A percentile compares a stretch with the other conserved stretches of the same genome.
Conservation (phyloP, 805 yeast species). For the Wickerhamomyces bisporus region DNA sequence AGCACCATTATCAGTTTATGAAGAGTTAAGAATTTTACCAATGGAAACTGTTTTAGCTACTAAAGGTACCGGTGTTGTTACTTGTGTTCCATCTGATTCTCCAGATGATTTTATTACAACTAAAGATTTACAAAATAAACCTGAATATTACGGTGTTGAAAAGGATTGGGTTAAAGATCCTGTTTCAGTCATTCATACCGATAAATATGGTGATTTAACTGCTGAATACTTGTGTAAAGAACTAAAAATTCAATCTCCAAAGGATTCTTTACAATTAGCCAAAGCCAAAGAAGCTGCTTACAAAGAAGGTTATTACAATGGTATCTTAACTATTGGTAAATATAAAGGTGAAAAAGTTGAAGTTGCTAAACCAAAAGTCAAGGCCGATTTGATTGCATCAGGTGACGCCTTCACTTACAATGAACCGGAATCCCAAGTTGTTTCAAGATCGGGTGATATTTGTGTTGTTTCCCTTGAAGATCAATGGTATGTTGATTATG, state of each 20-base stretch:
- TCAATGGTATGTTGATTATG: conserved; percentile 97
- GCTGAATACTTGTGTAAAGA: conserved; percentile 83
- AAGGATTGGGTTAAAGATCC: conserved; percentile 83
- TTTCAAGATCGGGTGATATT: conserved; percentile 94
- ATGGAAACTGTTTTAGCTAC: conserved; percentile 95
- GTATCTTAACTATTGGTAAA: conserved; percentile 72
- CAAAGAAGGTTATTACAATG: conserved; percentile 94
- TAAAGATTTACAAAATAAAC: conserved; percentile 77
- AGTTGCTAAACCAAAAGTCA: conserved; percentile 82
- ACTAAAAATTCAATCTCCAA: conserved; percentile 90
- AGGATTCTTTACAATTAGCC: conserved; percentile 80
- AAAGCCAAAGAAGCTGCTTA: conserved; percentile 92
- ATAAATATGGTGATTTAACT: conserved; percentile 80
- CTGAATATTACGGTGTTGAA: conserved; percentile 83
- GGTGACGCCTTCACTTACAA: conserved; percentile 85
- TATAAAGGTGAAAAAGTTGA: conserved; percentile 89
- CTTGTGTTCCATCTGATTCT: conserved; percentile 98
- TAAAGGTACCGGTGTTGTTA: conserved; percentile 98
- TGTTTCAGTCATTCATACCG: conserved; percentile 71
- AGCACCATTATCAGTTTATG: conserved; percentile 75
- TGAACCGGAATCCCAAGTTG: conserved; percentile 88
- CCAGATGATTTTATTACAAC: conserved; percentile 95
- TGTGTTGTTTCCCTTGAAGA: conserved; percentile 97
- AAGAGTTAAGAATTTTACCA: conserved; percentile 79
- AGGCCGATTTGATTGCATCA: conserved; percentile 68